phyloP scores from a whole-genome alignment of 306 rosid genomes.

The Prunus persica region DNA sequence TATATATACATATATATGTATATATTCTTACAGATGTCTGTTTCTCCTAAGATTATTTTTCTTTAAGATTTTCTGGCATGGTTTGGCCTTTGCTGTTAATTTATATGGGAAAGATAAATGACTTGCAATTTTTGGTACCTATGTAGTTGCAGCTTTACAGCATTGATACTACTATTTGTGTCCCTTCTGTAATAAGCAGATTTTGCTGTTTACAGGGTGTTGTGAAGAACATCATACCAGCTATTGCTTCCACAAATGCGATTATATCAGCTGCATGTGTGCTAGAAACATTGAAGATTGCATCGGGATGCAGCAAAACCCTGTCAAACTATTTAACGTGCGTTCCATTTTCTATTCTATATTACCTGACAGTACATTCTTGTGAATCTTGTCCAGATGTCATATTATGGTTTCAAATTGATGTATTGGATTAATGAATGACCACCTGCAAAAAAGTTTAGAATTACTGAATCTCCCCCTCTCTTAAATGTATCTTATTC shows the following conservation, averaged over 20 bases:
- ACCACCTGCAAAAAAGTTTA: background rate
- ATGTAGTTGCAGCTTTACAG: slow-evolving; percentile 12
- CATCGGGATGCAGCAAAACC: slow-evolving; percentile 93
- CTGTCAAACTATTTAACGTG: slow-evolving; percentile 84
- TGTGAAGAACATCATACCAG: slow-evolving; percentile 95
- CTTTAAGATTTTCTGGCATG: background rate
- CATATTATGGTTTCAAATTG: background rate
- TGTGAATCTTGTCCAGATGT: slow-evolving; percentile 2
- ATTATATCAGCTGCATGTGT: slow-evolving; percentile 97
- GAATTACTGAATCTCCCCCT: background rate
- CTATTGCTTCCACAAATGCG: slow-evolving; percentile 97
- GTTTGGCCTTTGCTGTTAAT: background rate
- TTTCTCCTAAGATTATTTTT: background rate
- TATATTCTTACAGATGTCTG: slow-evolving; percentile 7
- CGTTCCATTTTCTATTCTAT: slow-evolving; percentile 17
- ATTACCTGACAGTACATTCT: background rate
- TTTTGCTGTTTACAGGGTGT: slow-evolving; percentile 68
- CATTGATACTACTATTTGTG: slow-evolving; percentile 13
- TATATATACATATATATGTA: slow-evolving; percentile 1
- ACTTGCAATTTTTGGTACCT: background rate
- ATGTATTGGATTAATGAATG: background rate
- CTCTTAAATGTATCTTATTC: background rate
- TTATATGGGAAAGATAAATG: background rate
- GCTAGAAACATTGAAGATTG: slow-evolving; percentile 86
- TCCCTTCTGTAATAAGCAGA: slow-evolving; percentile 10